A percentile compares a stretch with the other conserved stretches of the same genome.
Evolutionary conservation across 441 rosid genomes (phyloP).

Genomic region (Pelargonium myrrhifolium): DNA sequence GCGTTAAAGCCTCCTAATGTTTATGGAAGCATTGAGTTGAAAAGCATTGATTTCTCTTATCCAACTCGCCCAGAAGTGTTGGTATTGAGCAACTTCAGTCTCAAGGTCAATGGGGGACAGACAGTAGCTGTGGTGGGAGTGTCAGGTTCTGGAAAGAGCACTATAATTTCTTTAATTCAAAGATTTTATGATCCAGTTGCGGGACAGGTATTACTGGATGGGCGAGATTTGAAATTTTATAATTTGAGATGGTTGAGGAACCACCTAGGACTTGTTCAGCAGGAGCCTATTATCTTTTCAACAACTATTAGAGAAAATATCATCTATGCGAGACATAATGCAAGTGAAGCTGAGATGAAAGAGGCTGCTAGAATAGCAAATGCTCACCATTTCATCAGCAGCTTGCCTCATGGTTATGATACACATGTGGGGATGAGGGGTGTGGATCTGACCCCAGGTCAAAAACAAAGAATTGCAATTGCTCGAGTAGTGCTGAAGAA

Average conservation of each 20-base stretch:
- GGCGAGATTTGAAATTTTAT: slow-evolving; percentile 75
- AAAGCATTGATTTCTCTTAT: slow-evolving; percentile 86
- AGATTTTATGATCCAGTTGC: slow-evolving; percentile 97
- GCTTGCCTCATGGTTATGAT: slow-evolving; percentile 94
- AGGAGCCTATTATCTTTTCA: slow-evolving; percentile 92
- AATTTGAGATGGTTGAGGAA: slow-evolving; percentile 90
- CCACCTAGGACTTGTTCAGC: slow-evolving; percentile 87
- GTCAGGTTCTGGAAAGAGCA: slow-evolving; percentile 99
- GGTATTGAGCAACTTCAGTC: slow-evolving; percentile 92
- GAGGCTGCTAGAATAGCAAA: slow-evolving; percentile 99
- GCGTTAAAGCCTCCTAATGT: slow-evolving; percentile 92
- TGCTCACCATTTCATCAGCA: slow-evolving; percentile 98
- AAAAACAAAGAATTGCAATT: slow-evolving; percentile 92
- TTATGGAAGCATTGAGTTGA: slow-evolving; percentile 92
- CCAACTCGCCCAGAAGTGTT: slow-evolving; percentile 87
- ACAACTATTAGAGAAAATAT: slow-evolving; percentile 90
- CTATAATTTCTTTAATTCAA: slow-evolving; percentile 85
- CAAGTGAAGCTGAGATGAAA: slow-evolving; percentile 91
- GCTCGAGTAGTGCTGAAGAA: slow-evolving; percentile 91
- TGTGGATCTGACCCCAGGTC: slow-evolving; percentile 88
- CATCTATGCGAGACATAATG: slow-evolving; percentile 93
- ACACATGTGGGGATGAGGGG: slow-evolving; percentile 96
- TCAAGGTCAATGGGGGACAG: slow-evolving; percentile 90
- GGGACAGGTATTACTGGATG: slow-evolving; percentile 89
- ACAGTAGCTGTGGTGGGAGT: slow-evolving; percentile 94